Evolutionary conservation across 2,329 filamentous ascomycete species (phyloP), one percentile per base, ranked within the genome.

Genomic region (Talaromyces albobiverticillius): DNA sequence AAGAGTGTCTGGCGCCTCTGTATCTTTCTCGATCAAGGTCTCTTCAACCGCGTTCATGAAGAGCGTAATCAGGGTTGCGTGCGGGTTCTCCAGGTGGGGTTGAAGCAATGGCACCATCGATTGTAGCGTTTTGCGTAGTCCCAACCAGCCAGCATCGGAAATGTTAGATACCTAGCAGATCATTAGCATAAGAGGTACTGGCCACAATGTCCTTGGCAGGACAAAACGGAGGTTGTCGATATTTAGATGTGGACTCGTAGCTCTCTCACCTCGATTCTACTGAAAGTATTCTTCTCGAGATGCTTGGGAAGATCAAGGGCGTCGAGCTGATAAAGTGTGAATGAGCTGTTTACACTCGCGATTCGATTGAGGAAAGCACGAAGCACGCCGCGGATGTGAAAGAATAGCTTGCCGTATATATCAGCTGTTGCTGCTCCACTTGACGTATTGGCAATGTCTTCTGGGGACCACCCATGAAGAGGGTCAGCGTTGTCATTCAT

Each of bases 151-250:
- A 0, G 25, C 10, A 51, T 78, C 74, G 9, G 64, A 59, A n/a
- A 77, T 71, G 56, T 76, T 76, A 2, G 72, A 66, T 1, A 72
- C 57, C 72, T 77, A 22, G 23, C n/a, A n/a, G n/a, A n/a, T n/a
- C n/a, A n/a, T n/a, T n/a, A n/a, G n/a, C n/a, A n/a, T n/a, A n/a
- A n/a, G n/a, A n/a, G n/a, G n/a, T n/a, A n/a, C n/a, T n/a, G n/a
- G n/a, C n/a, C n/a, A n/a, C n/a, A n/a, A n/a, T n/a, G n/a, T n/a
- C n/a, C n/a, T n/a, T n/a, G n/a, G n/a, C n/a, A n/a, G n/a, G n/a
- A n/a, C n/a, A n/a, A n/a, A n/a, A n/a, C n/a, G n/a, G n/a, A n/a
- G n/a, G n/a, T n/a, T n/a, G n/a, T n/a, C n/a, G n/a, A n/a, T n/a
- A n/a, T n/a, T n/a, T n/a, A n/a, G n/a, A n/a, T n/a, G n/a, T n/a